Evolutionary conservation across 306 rosid genomes (phyloP), one percentile per base, ranked within the genome.

Genomic region (Myrica gale): DNA sequence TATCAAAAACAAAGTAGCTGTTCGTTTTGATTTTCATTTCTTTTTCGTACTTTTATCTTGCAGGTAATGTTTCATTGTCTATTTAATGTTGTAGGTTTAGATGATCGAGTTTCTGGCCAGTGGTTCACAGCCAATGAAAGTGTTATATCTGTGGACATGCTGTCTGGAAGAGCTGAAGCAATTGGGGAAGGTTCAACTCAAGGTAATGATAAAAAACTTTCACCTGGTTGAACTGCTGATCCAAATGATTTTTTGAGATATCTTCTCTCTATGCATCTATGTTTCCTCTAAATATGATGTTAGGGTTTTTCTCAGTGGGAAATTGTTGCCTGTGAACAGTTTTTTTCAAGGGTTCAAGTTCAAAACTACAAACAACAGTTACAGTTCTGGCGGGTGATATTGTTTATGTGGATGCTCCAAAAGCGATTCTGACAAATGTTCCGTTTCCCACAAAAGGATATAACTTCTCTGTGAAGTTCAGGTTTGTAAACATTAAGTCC

Each of bases 361-460:
- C 84, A 73, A 90, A 86, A 81, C 86, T 92, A 75, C 88, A 77
- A 69, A 94, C 98, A 77, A 71, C 84, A 44, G 87, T 87, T 44
- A 84, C 84, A 6, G 97, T 92, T 69, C 78, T 85, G 75, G 82
- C 65, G 71, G 88, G 86, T 75, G 73, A 85, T 73, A 76, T 82
- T 80, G 56, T 93, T 75, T 89, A 85, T 53, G 90, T 94, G 81
- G 86, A 82, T 81, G 89, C 96, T 86, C 98, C 98, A 42, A 88
- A 82, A 44, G 97, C 85, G 87, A 76, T 82, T 81, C 89, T 94
- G 58, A 87, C 97, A 76, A 94, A 94, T 68, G 96, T 85, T 77
- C 97, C 95, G 60, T 88, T 83, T 69, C 98, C 97, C 60, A 70
- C 88, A 5, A 88, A 94, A 84, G 97, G 97, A 87, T 94, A 90